phyloP scores from a whole-genome alignment of 2,329 filamentous ascomycete species.

The Podosphaera leucotricha region DNA sequence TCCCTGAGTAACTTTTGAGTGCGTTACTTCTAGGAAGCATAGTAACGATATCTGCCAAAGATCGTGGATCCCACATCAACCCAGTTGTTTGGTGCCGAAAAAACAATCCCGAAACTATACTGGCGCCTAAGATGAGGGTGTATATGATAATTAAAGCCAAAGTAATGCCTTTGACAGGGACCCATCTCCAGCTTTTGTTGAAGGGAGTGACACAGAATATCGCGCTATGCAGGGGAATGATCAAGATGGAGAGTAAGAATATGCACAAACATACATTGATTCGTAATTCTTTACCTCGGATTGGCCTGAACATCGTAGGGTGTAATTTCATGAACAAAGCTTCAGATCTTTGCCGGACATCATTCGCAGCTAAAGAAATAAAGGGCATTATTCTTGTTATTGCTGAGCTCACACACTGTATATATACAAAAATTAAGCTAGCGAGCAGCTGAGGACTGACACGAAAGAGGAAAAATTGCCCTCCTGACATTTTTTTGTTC shows the following conservation, averaged over 20 bases:
- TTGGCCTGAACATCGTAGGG: slow-evolving; percentile 44
- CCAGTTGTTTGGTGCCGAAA: slow-evolving; percentile 47
- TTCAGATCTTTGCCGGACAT: slow-evolving; percentile 32
- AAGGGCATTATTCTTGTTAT: slow-evolving; percentile 62
- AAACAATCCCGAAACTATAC: slow-evolving; percentile 34
- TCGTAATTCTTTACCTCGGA: slow-evolving; percentile 40
- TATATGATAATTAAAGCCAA: slow-evolving; percentile 63
- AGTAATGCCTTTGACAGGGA: slow-evolving; percentile 50
- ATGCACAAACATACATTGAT: slow-evolving; percentile 34
- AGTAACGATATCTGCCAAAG: slow-evolving; percentile 56
- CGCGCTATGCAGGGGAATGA: slow-evolving; percentile 58
- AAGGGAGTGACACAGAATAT: slow-evolving; percentile 43
- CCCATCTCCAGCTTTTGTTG: slow-evolving; percentile 49
- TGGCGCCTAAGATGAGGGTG: slow-evolving; percentile 34
- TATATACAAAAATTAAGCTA: slow-evolving; percentile 47
- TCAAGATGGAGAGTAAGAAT: slow-evolving; percentile 54
- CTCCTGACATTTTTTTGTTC: slow-evolving; percentile 38
- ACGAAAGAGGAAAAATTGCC: slow-evolving; percentile 64
- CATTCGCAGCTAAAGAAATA: slow-evolving; percentile 45
- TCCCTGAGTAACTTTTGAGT: slow-evolving; percentile 44
- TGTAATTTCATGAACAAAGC: slow-evolving; percentile 40
- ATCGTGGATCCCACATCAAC: slow-evolving; percentile 64
- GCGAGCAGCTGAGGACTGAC: slow-evolving; percentile 63
- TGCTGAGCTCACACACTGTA: slow-evolving; percentile 49
- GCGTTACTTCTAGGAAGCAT: slow-evolving; percentile 63